These are phyloP conservation scores for Bothriochloa decipiens DNA, from an alignment of 176 grass and related monocot genomes.

Conservation along the genomic window DNA sequence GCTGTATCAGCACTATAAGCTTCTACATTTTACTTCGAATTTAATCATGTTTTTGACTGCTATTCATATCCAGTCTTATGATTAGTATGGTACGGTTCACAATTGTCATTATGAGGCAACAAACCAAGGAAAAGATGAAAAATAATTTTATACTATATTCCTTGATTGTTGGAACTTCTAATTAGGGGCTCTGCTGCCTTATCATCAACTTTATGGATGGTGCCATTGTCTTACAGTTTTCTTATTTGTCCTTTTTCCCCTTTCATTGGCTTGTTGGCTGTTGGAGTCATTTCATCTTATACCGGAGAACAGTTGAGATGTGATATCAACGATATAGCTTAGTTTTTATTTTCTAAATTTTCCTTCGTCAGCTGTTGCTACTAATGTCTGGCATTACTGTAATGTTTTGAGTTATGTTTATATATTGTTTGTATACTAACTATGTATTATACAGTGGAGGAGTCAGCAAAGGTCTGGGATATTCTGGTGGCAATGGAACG, in stretches of 20 bases:
- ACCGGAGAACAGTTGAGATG: not conserved
- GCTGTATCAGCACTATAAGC: constrained; percentile 17
- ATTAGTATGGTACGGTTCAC: not conserved
- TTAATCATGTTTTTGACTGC: constrained; percentile 11
- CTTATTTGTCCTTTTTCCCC: not conserved
- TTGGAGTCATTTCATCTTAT: not conserved
- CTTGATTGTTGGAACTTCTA: constrained; percentile 11
- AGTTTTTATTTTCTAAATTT: constrained; percentile 20
- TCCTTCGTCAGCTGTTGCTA: not conserved
- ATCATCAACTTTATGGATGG: not conserved
- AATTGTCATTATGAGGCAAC: not conserved
- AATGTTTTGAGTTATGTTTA: constrained; percentile 23
- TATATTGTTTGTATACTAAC: constrained; percentile 15
- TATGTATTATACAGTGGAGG: constrained; percentile 69
- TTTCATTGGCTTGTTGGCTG: not conserved
- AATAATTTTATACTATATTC: not conserved
- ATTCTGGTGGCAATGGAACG: constrained; percentile 89
- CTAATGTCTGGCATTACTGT: not conserved
- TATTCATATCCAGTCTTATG: constrained; percentile 10
- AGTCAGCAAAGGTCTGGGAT: constrained; percentile 67
- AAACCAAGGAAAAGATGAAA: not conserved
- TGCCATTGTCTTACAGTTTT: not conserved
- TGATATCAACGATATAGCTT: constrained; percentile 12
- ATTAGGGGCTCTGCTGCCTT: not conserved
- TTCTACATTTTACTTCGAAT: constrained; percentile 23